Evolutionary conservation across 2,329 filamentous ascomycete species (phyloP).

Genomic region (Torrubiella hemipterigena): DNA sequence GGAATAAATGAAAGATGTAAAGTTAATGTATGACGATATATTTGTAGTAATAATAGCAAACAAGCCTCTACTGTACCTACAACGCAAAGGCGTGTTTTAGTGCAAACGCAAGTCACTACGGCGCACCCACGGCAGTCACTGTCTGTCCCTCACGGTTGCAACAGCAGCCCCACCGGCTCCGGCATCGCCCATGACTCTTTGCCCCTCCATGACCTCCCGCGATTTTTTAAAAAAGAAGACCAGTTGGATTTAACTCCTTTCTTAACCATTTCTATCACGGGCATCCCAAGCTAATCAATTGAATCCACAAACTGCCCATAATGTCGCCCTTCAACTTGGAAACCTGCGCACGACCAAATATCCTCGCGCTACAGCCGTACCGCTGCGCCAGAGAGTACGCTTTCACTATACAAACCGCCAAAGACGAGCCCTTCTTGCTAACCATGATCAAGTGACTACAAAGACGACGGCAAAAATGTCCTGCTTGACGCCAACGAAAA

Average conservation of each 20-base stretch:
- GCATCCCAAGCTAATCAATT: neutral
- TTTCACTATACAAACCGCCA: conserved; percentile 8
- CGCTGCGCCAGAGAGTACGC: conserved; percentile 71
- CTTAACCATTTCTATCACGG: conserved; percentile 1
- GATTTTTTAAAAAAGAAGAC: too few species aligned
- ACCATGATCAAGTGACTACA: conserved; percentile 65
- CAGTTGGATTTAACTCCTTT: too few species aligned
- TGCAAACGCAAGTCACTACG: too few species aligned
- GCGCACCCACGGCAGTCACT: too few species aligned
- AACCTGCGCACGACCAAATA: conserved; percentile 66
- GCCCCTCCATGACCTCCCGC: too few species aligned
- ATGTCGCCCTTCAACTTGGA: conserved; percentile 61
- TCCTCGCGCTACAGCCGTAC: conserved; percentile 65
- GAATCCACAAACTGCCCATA: too few species aligned
- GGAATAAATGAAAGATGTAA: too few species aligned
- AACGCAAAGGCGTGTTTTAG: too few species aligned
- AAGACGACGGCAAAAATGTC: conserved; percentile 92
- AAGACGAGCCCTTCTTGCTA: conserved; percentile 3
- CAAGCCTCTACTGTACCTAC: too few species aligned
- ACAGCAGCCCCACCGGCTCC: conserved; percentile 3
- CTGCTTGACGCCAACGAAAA: conserved; percentile 98
- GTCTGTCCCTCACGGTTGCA: too few species aligned
- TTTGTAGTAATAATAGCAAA: too few species aligned
- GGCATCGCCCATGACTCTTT: conserved; percentile 2
- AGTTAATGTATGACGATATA: too few species aligned